Percentiles rank a stretch among this genome's conserved stretches.
These are phyloP conservation scores for Colletotrichum sansevieriae DNA, from an alignment of 2,329 filamentous ascomycete species.

Conservation along the genomic window DNA sequence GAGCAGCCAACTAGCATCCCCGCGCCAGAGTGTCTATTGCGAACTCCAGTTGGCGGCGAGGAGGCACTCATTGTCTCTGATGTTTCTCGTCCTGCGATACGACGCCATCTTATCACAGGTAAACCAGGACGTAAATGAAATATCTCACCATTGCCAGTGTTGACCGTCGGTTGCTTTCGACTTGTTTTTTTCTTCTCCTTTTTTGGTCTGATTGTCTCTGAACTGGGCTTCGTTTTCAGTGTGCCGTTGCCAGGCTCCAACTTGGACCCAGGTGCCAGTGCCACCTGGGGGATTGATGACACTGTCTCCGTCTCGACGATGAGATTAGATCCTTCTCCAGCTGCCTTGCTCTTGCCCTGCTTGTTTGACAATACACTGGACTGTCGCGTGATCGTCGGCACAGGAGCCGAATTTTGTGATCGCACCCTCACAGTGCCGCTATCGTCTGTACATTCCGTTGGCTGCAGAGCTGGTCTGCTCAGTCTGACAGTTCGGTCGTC, in stretches of 20 bases:
- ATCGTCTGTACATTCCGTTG: constrained; percentile 75
- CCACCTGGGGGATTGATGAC: constrained; percentile 87
- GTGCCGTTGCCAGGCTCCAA: constrained; percentile 77
- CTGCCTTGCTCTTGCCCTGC: constrained; percentile 75
- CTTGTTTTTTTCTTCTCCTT: constrained; percentile 88
- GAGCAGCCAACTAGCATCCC: constrained; percentile 28
- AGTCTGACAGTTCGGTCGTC: constrained; percentile 58
- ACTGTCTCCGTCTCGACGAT: constrained; percentile 98
- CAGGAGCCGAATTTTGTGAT: constrained; percentile 59
- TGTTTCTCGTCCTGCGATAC: neutral
- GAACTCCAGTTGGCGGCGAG: no score
- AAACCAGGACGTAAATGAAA: constrained; percentile 45
- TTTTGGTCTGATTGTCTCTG: constrained; percentile 94
- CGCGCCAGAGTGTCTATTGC: no score
- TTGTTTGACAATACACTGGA: constrained; percentile 75
- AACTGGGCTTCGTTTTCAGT: constrained; percentile 87
- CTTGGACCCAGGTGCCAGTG: constrained; percentile 75
- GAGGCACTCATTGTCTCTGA: no score
- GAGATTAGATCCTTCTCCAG: constrained; percentile 84
- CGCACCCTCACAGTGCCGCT: constrained; percentile 66
- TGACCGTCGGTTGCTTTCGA: constrained; percentile 80
- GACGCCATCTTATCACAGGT: constrained; percentile 5
- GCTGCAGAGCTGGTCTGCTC: constrained; percentile 60
- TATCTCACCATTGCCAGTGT: constrained; percentile 79
- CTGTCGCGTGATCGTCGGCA: constrained; percentile 71